Evolutionary conservation across 2,329 filamentous ascomycete genomes (phyloP), one percentile per base, ranked within the genome.

Genomic region (Pseudocercospora pini-densiflorae): DNA sequence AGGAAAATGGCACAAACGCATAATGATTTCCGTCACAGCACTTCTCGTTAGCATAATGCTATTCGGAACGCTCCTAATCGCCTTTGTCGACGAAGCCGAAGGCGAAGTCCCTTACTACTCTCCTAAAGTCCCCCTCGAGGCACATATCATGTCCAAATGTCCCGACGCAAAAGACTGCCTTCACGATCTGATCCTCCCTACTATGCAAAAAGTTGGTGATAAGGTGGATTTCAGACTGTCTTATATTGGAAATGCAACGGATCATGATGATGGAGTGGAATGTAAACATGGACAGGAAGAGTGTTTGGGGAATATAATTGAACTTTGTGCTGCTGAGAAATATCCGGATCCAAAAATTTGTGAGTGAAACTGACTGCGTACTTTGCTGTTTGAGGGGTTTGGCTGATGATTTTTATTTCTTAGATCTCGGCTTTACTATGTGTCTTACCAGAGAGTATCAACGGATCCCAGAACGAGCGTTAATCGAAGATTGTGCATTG

Each of bases 131-230:
- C 91, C 93, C 3, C 81, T 99, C 1, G 95, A 99, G 78, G 92
- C 93, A 63, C 94, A 98, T 79, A 95, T 98, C 73, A 99, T 98
- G 90, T 79, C 67, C 81, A 97, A 98, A 84, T 99, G 95, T 75
- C 94, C 94, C 0, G 95, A 99, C 79, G 93, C 95, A 1, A 86
- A 85, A 78, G 90, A 92, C 76, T 97, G 94, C 75, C 83, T 99
- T 21, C 87, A 88, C 68, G 83, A 93, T 66, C 81, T 99, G 72
- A 85, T 99, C 24, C 81, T 98, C 16, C 95, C 95, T 0, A 87
- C 90, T 23, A 97, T 99, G 94, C 88, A 93, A 79, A 86, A 88
- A 65, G 86, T 94, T 43, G 85, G 88, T 68, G 87, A 92, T 70
- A 95, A 96, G 78, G 93, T 98, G 68, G 90, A 97, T 83, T 98